Evolutionary conservation across 1,284 basidiomycete species (phyloP).

Genomic region (Ustilago sp.): DNA sequence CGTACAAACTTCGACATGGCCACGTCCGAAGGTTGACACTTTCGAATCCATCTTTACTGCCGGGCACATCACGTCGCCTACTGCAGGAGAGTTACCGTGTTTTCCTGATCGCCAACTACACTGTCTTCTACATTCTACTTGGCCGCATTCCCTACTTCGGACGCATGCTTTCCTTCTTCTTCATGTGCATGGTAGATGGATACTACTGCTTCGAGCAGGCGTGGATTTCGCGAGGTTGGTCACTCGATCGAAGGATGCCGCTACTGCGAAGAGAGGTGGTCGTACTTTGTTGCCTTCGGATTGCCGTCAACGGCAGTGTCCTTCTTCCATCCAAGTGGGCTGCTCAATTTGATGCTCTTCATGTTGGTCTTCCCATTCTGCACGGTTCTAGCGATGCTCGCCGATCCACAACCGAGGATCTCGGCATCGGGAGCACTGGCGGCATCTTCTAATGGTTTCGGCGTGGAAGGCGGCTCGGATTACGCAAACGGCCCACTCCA

Average conservation of each 20-base stretch:
- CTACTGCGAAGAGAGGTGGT: constrained; percentile 67
- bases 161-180: constrained; percentile 55
- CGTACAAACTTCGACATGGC: constrained; percentile 52
- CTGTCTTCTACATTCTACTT: constrained; percentile 52
- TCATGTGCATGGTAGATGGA: constrained; percentile 66
- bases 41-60: constrained; percentile 40
- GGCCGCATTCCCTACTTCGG: constrained; percentile 61
- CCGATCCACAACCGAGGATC: constrained; percentile 60
- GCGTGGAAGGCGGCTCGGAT: constrained; percentile 23
- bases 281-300: constrained; percentile 68
- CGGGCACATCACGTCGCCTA: constrained; percentile 47
- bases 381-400: constrained; percentile 64
- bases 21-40: constrained; percentile 34
- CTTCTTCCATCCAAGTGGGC: constrained; percentile 67
- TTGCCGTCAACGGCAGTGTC: constrained; percentile 65
- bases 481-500: constrained; percentile 46
- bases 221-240: constrained; percentile 63
- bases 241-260: constrained; percentile 59
- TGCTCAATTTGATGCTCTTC: constrained; percentile 68
- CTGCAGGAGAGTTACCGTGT: constrained; percentile 60
- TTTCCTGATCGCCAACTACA: constrained; percentile 63
- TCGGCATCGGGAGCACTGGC: constrained; percentile 46
- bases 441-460: constrained; percentile 22
- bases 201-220: constrained; percentile 69
- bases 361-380: constrained; percentile 68